A percentile compares a stretch with the other conserved stretches of the same genome.
Conservation (phyloP, 148 eudicot genomes). For the Vaccinium vitisidaea region DNA sequence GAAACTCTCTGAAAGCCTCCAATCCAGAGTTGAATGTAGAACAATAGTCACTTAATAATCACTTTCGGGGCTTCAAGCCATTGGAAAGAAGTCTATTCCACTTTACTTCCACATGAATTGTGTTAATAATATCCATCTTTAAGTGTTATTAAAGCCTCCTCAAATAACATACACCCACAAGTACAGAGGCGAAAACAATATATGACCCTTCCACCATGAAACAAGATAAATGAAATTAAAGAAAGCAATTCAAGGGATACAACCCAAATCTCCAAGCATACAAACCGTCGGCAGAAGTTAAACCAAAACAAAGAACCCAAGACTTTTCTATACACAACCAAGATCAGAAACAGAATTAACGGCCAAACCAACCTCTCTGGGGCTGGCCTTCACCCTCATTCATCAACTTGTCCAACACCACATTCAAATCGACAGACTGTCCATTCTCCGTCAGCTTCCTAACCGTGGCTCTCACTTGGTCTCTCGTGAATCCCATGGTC, state of each 20-base stretch:
- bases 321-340: slow-evolving; percentile 16
- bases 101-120: not conserved
- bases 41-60: not conserved
- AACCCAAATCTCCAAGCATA: slow-evolving; percentile 1
- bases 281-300: not conserved
- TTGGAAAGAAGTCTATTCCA: not conserved
- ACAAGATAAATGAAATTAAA: slow-evolving; percentile 10
- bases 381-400: slow-evolving; percentile 71
- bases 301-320: not conserved
- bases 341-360: slow-evolving; percentile 31
- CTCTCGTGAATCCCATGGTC: slow-evolving; percentile 87
- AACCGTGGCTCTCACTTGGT: slow-evolving; percentile 82
- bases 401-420: slow-evolving; percentile 93
- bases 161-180: not conserved
- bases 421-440: slow-evolving; percentile 78
- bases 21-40: not conserved
- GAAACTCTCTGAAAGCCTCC: not conserved
- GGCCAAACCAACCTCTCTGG: slow-evolving; percentile 65
- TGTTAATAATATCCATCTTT: not conserved
- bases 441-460: slow-evolving; percentile 78
- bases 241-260: slow-evolving; percentile 7
- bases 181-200: not conserved
- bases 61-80: not conserved
- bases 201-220: not conserved
- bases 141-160: not conserved